Evolutionary conservation across 2,329 filamentous ascomycete species (phyloP).

Genomic region (Camillea tinctor): DNA sequence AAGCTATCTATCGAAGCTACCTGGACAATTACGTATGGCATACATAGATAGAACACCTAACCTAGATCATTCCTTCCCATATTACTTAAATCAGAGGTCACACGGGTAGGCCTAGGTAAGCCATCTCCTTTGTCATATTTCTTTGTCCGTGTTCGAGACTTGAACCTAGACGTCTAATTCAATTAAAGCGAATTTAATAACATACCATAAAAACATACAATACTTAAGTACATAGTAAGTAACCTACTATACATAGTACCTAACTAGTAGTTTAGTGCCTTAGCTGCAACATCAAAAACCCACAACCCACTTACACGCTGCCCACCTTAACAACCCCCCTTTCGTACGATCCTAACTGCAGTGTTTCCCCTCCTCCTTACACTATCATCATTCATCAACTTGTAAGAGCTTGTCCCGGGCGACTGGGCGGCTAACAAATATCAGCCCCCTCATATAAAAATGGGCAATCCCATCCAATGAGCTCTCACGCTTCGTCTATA

Average conservation of each 20-base stretch:
- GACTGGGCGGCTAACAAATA: conserved; percentile 1
- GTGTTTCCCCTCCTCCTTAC: neutral
- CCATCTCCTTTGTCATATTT: too few species aligned
- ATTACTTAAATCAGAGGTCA: neutral
- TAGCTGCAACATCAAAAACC: neutral
- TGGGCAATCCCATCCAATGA: neutral
- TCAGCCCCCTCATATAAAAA: neutral
- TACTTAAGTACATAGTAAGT: too few species aligned
- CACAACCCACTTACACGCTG: neutral
- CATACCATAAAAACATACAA: too few species aligned
- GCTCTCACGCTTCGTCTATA: neutral
- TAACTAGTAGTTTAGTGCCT: neutral
- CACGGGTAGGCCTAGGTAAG: neutral
- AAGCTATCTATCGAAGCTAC: too few species aligned
- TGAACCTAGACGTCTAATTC: neutral
- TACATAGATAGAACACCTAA: too few species aligned
- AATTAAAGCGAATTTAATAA: neutral
- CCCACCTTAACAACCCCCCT: too few species aligned
- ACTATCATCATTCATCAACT: neutral
- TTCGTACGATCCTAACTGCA: neutral
- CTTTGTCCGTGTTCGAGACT: too few species aligned
- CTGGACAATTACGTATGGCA: too few species aligned
- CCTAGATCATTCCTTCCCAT: neutral
- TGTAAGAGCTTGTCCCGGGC: neutral
- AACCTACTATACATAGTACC: too few species aligned